Evolutionary conservation across 2,329 filamentous ascomycete genomes (phyloP).

Genomic region (Pseudogymnoascus sp.): DNA sequence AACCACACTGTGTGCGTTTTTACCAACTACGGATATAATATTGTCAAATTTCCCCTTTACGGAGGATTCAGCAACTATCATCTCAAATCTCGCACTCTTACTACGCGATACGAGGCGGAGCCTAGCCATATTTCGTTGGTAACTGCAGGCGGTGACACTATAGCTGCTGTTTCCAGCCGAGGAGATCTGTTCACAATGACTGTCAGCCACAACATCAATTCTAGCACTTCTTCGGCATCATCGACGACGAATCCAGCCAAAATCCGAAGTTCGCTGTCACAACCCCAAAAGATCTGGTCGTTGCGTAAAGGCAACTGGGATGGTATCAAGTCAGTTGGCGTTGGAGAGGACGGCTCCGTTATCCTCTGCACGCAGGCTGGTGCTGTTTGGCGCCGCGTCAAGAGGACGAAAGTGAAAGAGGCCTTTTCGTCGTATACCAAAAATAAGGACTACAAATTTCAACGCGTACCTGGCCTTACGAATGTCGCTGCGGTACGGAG

Average conservation of each 20-base stretch:
- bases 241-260: conserved; percentile 83
- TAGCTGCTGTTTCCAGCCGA: conserved; percentile 75
- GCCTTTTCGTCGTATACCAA: conserved; percentile 32
- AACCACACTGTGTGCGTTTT: conserved; percentile 90
- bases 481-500: conserved; percentile 77
- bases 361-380: conserved; percentile 90
- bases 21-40: conserved; percentile 92
- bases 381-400: conserved; percentile 85
- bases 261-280: conserved; percentile 66
- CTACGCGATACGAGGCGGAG: conserved; percentile 56
- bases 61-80: conserved; percentile 66
- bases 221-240: conserved; percentile 54
- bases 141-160: conserved; percentile 80
- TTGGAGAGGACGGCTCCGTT: conserved; percentile 89
- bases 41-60: conserved; percentile 69
- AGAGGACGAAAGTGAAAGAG: conserved; percentile 73
- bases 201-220: conserved; percentile 61
- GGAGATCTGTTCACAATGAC: conserved; percentile 85
- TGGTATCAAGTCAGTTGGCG: conserved; percentile 76
- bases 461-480: conserved; percentile 80
- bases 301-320: conserved; percentile 61
- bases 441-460: conserved; percentile 88
- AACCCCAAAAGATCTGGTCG: conserved; percentile 79
- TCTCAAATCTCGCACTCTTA: conserved; percentile 57
- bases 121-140: conserved; percentile 68